Evolutionary conservation across 371 early-diverging fungal species (phyloP), one percentile per base, ranked within the genome.

Genomic region (Rhizopus stolonifer): DNA sequence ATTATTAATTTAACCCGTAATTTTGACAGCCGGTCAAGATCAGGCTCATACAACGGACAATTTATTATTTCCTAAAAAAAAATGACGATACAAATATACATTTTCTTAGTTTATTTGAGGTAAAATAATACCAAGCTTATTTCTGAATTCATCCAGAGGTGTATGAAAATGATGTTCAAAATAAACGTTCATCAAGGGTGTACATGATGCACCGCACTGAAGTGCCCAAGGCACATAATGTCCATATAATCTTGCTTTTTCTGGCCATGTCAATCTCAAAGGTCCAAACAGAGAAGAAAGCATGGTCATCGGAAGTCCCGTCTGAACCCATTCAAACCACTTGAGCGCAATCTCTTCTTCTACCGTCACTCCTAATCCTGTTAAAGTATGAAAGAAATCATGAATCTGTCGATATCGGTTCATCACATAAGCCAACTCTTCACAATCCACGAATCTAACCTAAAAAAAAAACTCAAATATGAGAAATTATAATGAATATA

Each of bases 181-280:
- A 62, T 87, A 81, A 15, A 96, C 87, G 64, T 87, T 88, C 83
- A 98, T 85, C 23, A 96, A 60, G 17, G 88, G 84, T 67, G 78
- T 80, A 17, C 86, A 69, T 29, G 79, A 80, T 22, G 76, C 70
- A 15, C 90, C 95, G 58, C 85, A 84, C 58, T 90, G 88, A 14
- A 96, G 58, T n/a, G 95, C 96, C 98, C 98, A 96, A 13, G 96
- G 96, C 11, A 95, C 81, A 66, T 90, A 91, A 7, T 66, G 60
- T 1, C 65, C 44, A 50, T 87, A 84, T 11, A 96, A 64, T n/a
- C 82, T 72, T n/a, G 56, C 56, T 15, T 88, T 69, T 57, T 92
- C 87, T 11, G 60, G 56, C 11, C 67, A 56, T 0, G 79, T 65
- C 55, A 95, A 64, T 15, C 87, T 61, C 39, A 94, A 55, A 0